Percentiles rank a stretch among this genome's conserved stretches.
Evolutionary conservation across 1,139 yeast species (phyloP).

Genomic region (Scheffersomyces illinoinensis): DNA sequence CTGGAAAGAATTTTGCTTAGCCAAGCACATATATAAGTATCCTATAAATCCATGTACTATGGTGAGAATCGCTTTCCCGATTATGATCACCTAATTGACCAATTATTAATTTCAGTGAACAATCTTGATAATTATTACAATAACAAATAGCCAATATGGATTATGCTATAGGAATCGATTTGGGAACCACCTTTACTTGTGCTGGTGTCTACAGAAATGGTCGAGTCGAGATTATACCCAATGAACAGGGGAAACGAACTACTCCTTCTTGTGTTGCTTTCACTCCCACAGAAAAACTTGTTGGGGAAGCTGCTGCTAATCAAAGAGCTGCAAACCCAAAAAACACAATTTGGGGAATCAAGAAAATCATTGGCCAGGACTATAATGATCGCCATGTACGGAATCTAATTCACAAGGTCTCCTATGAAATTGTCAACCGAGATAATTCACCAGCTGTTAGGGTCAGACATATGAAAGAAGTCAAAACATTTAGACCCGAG

Average conservation of each 20-base stretch:
- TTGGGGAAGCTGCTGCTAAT: slow-evolving; percentile 94
- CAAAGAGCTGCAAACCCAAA: slow-evolving; percentile 82
- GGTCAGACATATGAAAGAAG: slow-evolving; percentile 62
- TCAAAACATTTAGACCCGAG: slow-evolving; percentile 77
- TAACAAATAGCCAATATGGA: background rate
- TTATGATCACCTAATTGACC: background rate
- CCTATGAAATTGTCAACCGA: slow-evolving; percentile 61
- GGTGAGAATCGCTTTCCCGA: too few relatives aligned
- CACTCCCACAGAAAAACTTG: slow-evolving; percentile 81
- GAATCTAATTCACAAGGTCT: slow-evolving; percentile 80
- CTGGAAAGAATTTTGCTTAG: too few relatives aligned
- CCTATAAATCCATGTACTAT: too few relatives aligned
- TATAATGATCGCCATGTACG: slow-evolving; percentile 75
- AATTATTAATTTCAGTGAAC: background rate
- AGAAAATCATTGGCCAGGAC: slow-evolving; percentile 82
- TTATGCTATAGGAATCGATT: slow-evolving; percentile 66
- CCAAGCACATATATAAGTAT: too few relatives aligned
- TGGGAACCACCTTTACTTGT: slow-evolving; percentile 89
- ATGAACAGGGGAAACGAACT: slow-evolving; percentile 94
- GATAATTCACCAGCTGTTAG: slow-evolving; percentile 76
- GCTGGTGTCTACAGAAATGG: slow-evolving; percentile 94
- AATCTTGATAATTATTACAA: background rate
- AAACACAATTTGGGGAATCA: slow-evolving; percentile 82
- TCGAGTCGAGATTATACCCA: slow-evolving; percentile 87
- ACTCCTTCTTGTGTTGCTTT: slow-evolving; percentile 91